Conservation (phyloP, 2,329 filamentous ascomycete species). For the Xenoacremonium recifei region DNA sequence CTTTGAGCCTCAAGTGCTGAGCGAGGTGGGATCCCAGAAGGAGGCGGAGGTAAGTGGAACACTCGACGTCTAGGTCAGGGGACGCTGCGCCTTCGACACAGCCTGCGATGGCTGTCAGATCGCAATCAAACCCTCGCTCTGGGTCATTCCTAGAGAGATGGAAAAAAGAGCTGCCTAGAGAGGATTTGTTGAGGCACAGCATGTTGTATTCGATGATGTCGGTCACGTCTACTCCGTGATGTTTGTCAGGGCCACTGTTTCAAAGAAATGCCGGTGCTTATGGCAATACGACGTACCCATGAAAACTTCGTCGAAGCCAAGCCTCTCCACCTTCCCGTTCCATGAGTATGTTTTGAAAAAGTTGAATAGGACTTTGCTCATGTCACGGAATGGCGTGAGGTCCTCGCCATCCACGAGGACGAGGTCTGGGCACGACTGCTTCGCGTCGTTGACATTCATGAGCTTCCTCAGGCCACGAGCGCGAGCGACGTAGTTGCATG, state of each 20-base stretch:
- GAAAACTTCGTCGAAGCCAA: conserved; percentile 87
- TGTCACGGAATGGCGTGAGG: conserved; percentile 79
- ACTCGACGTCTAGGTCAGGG: conserved; percentile 25
- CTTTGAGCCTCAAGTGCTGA: conserved; percentile 64
- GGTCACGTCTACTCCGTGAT: conserved; percentile 70
- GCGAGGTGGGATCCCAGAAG: conserved; percentile 81
- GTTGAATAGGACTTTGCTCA: conserved; percentile 75
- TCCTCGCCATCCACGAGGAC: conserved; percentile 87
- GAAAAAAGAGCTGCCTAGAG: conserved; percentile 73
- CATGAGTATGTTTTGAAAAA: conserved; percentile 74
- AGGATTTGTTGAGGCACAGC: conserved; percentile 64
- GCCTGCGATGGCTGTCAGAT: conserved; percentile 68
- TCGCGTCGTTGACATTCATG: conserved; percentile 81
- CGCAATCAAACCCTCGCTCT: conserved; percentile 75
- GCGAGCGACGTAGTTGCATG: conserved; percentile 91
- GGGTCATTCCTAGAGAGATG: conserved; percentile 71
- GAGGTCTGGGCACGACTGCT: conserved; percentile 75
- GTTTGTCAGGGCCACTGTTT: neutral
- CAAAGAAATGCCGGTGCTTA: neutral
- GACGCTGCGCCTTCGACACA: conserved; percentile 41
- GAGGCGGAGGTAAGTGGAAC: conserved; percentile 57
- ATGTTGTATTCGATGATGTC: conserved; percentile 84
- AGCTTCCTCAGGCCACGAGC: conserved; percentile 74
- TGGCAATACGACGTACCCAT: too few species aligned
- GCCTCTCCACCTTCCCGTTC: conserved; percentile 73